A percentile compares a stretch with the other conserved stretches of the same genome.
phyloP scores from a whole-genome alignment of 495 filamentous ascomycete species.

The Aspergillus avenaceus region DNA sequence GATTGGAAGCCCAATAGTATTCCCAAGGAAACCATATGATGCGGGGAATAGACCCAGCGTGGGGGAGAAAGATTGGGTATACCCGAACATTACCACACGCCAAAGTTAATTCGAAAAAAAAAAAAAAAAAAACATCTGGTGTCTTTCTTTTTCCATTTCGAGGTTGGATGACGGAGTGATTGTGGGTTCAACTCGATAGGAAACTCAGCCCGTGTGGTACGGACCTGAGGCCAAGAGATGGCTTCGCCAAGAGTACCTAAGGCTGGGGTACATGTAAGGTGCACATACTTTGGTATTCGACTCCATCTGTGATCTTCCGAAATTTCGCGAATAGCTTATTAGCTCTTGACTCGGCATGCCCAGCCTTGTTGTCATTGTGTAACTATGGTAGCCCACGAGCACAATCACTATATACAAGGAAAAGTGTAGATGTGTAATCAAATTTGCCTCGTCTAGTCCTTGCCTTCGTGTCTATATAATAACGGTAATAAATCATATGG shows the following conservation, averaged over 20 bases:
- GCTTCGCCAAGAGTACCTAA: neutral
- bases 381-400: neutral
- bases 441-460: no score
- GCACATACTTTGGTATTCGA: neutral
- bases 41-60: neutral
- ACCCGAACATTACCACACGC: neutral
- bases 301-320: neutral
- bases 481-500: neutral
- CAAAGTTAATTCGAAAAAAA: neutral
- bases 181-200: no score
- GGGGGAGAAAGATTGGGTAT: neutral
- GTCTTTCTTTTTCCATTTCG: no score
- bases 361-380: neutral
- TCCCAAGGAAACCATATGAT: neutral
- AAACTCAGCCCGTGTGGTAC: neutral
- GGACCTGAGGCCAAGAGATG: neutral
- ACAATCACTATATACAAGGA: no score
- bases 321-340: conserved; percentile 3
- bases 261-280: neutral
- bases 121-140: no score
- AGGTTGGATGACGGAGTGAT: no score
- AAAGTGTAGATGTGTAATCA: no score
- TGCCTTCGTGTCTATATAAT: no score
- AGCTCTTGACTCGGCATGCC: neutral
- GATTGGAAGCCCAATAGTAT: neutral